Evolutionary conservation across 495 filamentous ascomycete species (phyloP), one percentile per base, ranked within the genome.

Genomic region (Cryomyces minteri): DNA sequence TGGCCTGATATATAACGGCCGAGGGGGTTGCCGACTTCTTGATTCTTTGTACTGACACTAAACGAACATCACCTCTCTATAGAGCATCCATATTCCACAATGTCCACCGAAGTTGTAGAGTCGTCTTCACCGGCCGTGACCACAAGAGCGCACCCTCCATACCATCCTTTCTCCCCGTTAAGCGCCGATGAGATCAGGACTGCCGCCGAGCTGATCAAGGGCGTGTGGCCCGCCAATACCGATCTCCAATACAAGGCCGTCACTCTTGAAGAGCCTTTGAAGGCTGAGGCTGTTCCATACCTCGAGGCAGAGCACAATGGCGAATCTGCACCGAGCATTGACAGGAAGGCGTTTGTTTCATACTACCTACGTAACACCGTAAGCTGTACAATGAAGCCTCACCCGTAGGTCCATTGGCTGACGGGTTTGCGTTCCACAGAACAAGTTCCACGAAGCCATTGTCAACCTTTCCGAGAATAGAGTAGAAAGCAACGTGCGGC

Each of bases 291-390:
- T 5, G 48, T 77, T 8, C 68, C 71, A 0, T 79, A 69, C 48
- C 52, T 73, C 4, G 62, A 67, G 34, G 68, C 69, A 5, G 64
- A 67, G 50, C 56, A 49, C 45, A 48, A 51, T 30, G 53, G 57
- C 7, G 43, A 46, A 32, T 37, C 57, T 4, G 47, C 65, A 25
- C 68, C 62, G 38, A 48, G 47, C 30, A 67, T 77, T 37, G 67
- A 71, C 44, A 63, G 76, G 30, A 68, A 60, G 44, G 67, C 62
- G 0, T 76, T 78, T 33, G 59, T 80, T 5, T 67, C 68, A 36
- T 83, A 82, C 55, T 81, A 80, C 49, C 60, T 82, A 50, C 62
- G 68, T 36, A 71, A 72, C 43, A 82, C 78, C 34, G 75, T 77
- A 56, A 57, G 66, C 52, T 10, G 18, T 25, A 25, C 18, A 25